Evolutionary conservation across 2,329 filamentous ascomycete species (phyloP).

Genomic region (Beauveria brongniartii): DNA sequence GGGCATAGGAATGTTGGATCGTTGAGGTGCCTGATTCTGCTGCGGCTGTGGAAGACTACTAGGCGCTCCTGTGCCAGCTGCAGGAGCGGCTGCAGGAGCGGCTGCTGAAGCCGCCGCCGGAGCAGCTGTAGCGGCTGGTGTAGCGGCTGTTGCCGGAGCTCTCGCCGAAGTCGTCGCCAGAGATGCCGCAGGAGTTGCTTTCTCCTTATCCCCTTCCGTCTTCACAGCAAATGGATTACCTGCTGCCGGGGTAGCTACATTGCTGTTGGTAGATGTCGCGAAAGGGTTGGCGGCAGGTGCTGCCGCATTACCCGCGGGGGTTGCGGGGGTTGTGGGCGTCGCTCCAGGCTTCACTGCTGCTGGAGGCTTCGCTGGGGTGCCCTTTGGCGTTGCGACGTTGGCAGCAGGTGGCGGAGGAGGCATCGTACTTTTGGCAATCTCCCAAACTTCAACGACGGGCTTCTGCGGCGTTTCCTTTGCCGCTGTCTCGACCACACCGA

Average conservation of each 20-base stretch:
- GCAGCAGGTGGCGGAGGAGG: slow-evolving; percentile 18
- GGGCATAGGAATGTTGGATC: slow-evolving; percentile 34
- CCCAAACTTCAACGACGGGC: slow-evolving; percentile 81
- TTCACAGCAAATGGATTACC: slow-evolving; percentile 26
- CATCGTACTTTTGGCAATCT: slow-evolving; percentile 55
- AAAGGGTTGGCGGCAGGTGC: slow-evolving; percentile 13
- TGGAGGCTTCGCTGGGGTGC: slow-evolving; percentile 14
- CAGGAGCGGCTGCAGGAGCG: background rate
- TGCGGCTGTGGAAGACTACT: slow-evolving; percentile 10
- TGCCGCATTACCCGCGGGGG: background rate
- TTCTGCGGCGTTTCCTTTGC: slow-evolving; percentile 77
- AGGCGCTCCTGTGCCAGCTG: slow-evolving; percentile 11
- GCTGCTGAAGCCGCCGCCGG: slow-evolving; percentile 13
- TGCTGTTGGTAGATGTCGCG: slow-evolving; percentile 14
- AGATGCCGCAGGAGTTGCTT: slow-evolving; percentile 12
- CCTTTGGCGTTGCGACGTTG: slow-evolving; percentile 14
- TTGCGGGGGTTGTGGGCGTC: background rate
- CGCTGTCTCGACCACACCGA: slow-evolving; percentile 71
- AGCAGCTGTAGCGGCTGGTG: slow-evolving; percentile 13
- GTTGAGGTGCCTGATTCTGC: slow-evolving; percentile 15
- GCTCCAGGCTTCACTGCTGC: background rate
- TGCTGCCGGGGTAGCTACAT: slow-evolving; percentile 11
- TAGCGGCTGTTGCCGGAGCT: background rate
- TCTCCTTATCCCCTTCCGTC: slow-evolving; percentile 4
- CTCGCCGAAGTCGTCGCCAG: slow-evolving; percentile 12